These are phyloP conservation scores for Starmerella potacharoeniae DNA, from an alignment of 805 yeast genomes.

Conservation along the genomic window DNA sequence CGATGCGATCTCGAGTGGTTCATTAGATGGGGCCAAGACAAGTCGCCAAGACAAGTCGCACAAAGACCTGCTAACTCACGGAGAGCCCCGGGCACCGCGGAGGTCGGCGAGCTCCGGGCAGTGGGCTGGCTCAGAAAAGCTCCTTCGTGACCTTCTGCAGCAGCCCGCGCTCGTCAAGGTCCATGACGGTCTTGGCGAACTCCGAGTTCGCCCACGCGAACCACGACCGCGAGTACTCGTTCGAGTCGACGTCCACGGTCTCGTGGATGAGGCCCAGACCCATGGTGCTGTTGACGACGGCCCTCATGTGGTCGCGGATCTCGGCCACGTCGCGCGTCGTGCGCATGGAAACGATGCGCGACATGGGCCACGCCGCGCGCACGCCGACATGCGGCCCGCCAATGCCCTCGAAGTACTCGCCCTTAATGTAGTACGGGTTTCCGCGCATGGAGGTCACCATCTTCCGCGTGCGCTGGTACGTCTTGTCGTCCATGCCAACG, in stretches of 20 bases:
- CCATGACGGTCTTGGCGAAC: constrained; percentile 75
- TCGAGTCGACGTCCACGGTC: constrained; percentile 51
- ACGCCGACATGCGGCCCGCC: constrained; percentile 90
- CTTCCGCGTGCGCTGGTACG: constrained; percentile 67
- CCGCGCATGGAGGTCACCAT: constrained; percentile 61
- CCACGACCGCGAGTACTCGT: constrained; percentile 71
- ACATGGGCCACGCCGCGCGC: constrained; percentile 83
- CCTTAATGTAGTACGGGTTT: constrained; percentile 66
- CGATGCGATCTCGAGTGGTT: too few species aligned
- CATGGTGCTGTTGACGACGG: constrained; percentile 51
- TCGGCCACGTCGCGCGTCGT: constrained; percentile 65
- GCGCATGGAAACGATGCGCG: constrained; percentile 60
- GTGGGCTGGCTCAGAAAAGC: constrained; percentile 3
- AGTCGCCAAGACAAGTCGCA: too few species aligned
- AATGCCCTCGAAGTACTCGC: constrained; percentile 56
- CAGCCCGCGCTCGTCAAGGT: constrained; percentile 44
- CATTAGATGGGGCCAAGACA: too few species aligned
- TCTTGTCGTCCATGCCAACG: constrained; percentile 37
- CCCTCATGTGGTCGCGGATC: constrained; percentile 39
- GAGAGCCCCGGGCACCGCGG: too few species aligned
- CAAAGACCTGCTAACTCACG: too few species aligned
- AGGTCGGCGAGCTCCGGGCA: too few species aligned
- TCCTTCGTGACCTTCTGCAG: constrained; percentile 15
- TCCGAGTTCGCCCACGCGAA: constrained; percentile 92
- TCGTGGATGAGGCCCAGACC: constrained; percentile 80